Base-by-base conservation (phyloP, 1,284 basidiomycete genomes). In the Schizophyllum amplum region DNA sequence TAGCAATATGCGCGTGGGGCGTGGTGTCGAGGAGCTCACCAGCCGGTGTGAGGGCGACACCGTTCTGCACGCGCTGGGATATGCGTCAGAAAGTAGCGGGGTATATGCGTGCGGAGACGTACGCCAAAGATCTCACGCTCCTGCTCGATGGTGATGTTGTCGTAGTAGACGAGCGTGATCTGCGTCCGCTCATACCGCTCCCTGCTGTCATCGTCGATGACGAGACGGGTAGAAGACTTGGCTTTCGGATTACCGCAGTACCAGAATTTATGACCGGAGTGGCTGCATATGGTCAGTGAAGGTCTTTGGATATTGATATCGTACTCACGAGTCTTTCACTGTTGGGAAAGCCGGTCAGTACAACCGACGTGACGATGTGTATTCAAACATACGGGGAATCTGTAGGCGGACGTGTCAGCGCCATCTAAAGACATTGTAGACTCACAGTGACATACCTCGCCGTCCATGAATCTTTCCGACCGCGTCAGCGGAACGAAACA, bases 41-140 rank as follows among this genome's bases (percentile, higher is more conserved):
- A 56, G 87, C 84, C 5, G 86, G 82, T 0, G 85, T 89, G n/a
- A 90, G 74, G 0, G 87, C 86, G 76, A 90, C 82, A 1, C 87
- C 87, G 1, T 89, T 72, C 70, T 90, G 87, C 3, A 90, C 87
- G 50, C 87, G 77, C 84, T 86, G 62, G 20, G 25, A 27, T 61
- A 5, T 15, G 56, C 7, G 42, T 46, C 2, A 23, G 1, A 51
- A 24, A 23, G n/a, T 5, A 25, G 25, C n/a, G 20, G 25, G 5
- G 20, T 11, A 50, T 1, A 20, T 25, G 5, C 33, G 52, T 42
- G 2, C 22, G 25, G 20, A 42, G 9, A 53, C 72, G 51, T 59
- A 83, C 84, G 69, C 86, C 82, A 71, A 90, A 90, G 17, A 90
- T 87, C 63, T 90, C 87, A 27, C 86, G 75, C 60, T 89, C 85